Evolutionary conservation across 2,329 filamentous ascomycete genomes (phyloP), one percentile per base, ranked within the genome.

Genomic region (Intubia oerlemansii): DNA sequence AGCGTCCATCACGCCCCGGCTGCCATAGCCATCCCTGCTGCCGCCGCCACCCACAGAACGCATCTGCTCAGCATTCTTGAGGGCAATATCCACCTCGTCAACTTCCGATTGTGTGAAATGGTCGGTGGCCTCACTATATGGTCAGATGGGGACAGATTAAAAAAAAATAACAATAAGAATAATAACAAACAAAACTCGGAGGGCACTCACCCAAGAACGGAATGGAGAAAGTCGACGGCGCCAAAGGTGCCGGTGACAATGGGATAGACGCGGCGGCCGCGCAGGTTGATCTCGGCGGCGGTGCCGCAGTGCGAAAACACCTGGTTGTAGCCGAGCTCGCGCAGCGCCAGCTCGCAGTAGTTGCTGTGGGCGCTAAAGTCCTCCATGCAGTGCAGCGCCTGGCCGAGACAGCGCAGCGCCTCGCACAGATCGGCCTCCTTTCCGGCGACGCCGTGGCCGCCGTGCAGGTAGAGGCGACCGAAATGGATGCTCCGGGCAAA

Each of bases 51-150:
- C 40, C 8, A 34, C 31, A 10, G 34, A 28, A 22, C 45, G 53
- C 32, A 49, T 46, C 28, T 56, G 58, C 50, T 69, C 62, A 8
- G 77, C 77, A 36, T 72, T 72, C 38, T 72, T 69, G 25, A 88
- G 59, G 4, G 72, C 76, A 36, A 72, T 51, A 38, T 88, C 74
- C 41, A 85, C 69, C 47, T 85, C 74, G 32, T 82, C 77, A 20
- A 88, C 70, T 45, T 85, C 78, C 11, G 77, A 80, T 46, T 88
- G 79, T 3, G 78, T 78, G 43, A 88, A 80, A 44, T 84, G 76
- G 43, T 88, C 79, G 9, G 67, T 79, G 18, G 78, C 78, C 46
- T 85, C 79, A 17, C 44, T 45, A 25, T 11, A 16, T 17, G 7
- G 17, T 12, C 18, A 17, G 7, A 2, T 28, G 17, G 29, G n/a